A percentile compares a stretch with the other conserved stretches of the same genome.
Evolutionary conservation across 805 yeast species (phyloP).

Genomic region (Komagataella pseudopastoris): DNA sequence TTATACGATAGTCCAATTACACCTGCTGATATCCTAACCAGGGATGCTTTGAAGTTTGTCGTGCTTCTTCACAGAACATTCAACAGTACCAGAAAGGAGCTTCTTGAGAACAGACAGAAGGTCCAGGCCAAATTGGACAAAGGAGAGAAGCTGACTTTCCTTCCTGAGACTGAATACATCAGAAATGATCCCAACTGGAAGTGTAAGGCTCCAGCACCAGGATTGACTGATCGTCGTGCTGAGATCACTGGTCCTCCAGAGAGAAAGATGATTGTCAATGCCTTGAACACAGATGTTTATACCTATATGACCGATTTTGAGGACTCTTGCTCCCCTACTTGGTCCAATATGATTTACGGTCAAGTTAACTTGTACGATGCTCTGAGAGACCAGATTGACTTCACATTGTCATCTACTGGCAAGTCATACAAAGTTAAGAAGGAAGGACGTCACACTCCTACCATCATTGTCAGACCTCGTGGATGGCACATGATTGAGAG

Average conservation of each 20-base stretch:
- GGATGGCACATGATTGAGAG: conserved; percentile 79
- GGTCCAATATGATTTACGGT: conserved; percentile 70
- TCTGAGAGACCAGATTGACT: conserved; percentile 52
- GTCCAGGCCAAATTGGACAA: conserved; percentile 49
- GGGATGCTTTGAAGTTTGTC: conserved; percentile 53
- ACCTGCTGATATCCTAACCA: conserved; percentile 40
- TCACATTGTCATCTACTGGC: conserved; percentile 22
- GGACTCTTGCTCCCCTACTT: conserved; percentile 76
- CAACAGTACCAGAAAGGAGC: conserved; percentile 42
- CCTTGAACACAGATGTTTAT: conserved; percentile 64
- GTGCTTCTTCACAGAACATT: conserved; percentile 65
- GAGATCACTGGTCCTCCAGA: conserved; percentile 84
- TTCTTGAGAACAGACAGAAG: conserved; percentile 46
- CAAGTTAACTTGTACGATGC: conserved; percentile 72
- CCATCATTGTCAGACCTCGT: conserved; percentile 75
- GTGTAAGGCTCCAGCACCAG: conserved; percentile 62
- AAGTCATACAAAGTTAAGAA: conserved; percentile 22
- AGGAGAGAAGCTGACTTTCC: conserved; percentile 49
- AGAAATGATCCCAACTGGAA: conserved; percentile 67
- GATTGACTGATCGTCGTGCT: conserved; percentile 59
- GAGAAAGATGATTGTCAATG: conserved; percentile 74
- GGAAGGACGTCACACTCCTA: conserved; percentile 50
- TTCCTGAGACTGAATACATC: conserved; percentile 55
- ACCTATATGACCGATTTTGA: conserved; percentile 84
- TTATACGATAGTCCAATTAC: conserved; percentile 20